Conservation (phyloP, 2,329 filamentous ascomycete species). For the Karstenula rhodostoma region DNA sequence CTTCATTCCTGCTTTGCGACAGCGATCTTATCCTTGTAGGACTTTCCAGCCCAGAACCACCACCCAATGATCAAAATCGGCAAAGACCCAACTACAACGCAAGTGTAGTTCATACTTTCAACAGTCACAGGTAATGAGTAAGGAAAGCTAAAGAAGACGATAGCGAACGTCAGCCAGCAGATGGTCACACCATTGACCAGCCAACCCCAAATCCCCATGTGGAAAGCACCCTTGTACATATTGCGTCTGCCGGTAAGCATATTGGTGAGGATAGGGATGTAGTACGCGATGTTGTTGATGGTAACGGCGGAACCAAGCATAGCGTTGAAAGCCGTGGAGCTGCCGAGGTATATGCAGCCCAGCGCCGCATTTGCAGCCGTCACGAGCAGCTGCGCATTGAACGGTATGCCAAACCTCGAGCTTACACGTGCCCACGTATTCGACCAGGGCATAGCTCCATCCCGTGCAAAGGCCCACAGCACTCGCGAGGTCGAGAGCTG, state of each 20-base stretch:
- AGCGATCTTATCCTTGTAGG: conserved; percentile 9
- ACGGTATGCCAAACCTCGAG: conserved; percentile 16
- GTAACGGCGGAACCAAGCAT: conserved; percentile 21
- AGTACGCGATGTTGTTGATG: conserved; percentile 22
- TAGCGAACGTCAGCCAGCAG: conserved; percentile 22
- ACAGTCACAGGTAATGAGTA: conserved; percentile 16
- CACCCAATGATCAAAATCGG: conserved; percentile 16
- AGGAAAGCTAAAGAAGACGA: conserved; percentile 20
- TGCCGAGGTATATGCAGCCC: conserved; percentile 19
- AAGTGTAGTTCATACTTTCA: conserved; percentile 21
- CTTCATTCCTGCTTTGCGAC: conserved; percentile 11
- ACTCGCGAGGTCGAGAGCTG: conserved; percentile 47
- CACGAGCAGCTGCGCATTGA: conserved; percentile 20
- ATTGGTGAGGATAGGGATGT: conserved; percentile 20
- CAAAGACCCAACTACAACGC: conserved; percentile 18
- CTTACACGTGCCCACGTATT: conserved; percentile 9
- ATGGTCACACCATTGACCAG: conserved; percentile 19
- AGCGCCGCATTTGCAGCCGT: conserved; percentile 18
- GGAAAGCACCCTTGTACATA: conserved; percentile 21
- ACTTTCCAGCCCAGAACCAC: conserved; percentile 16
- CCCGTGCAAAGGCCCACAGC: conserved; percentile 57
- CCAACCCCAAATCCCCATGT: conserved; percentile 18
- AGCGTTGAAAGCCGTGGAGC: conserved; percentile 20
- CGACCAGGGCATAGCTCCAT: conserved; percentile 31
- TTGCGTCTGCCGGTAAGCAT: conserved; percentile 16